phyloP scores from a whole-genome alignment of 2,329 filamentous ascomycete species.

The Pseudocercospora ulei region DNA sequence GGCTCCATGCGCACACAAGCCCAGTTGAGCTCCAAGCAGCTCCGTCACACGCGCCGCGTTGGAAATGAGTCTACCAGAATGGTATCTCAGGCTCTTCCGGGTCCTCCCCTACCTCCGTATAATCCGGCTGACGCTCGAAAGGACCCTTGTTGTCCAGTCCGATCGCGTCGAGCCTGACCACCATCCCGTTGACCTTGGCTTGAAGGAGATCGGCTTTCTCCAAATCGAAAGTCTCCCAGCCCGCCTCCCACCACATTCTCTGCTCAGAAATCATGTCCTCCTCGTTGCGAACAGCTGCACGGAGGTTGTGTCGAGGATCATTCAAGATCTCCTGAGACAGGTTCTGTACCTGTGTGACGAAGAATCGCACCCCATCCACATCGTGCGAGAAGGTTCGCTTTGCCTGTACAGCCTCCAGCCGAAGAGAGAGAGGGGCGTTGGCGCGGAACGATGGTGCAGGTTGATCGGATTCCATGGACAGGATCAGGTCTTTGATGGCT shows the following conservation, averaged over 20 bases:
- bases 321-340: constrained; percentile 11
- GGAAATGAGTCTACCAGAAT: constrained; percentile 16
- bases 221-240: constrained; percentile 19
- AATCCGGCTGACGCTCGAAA: constrained; percentile 5
- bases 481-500: constrained; percentile 18
- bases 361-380: constrained; percentile 10
- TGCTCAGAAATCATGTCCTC: constrained; percentile 18
- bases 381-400: constrained; percentile 14
- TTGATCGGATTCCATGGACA: constrained; percentile 15
- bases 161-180: constrained; percentile 18
- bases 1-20: no score
- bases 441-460: constrained; percentile 15
- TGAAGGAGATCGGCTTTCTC: constrained; percentile 14
- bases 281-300: constrained; percentile 10
- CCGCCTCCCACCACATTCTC: constrained; percentile 19
- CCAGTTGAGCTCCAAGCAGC: no score
- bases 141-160: constrained; percentile 16
- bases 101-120: constrained; percentile 7
- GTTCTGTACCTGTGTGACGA: constrained; percentile 14
- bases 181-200: constrained; percentile 13
- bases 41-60: no score
- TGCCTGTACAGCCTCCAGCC: constrained; percentile 13
- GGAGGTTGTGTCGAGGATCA: constrained; percentile 13
- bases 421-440: constrained; percentile 2
- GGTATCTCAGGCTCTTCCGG: constrained; percentile 8